phyloP scores from a whole-genome alignment of 306 rosid species.

The Gastrolobium bilobum region DNA sequence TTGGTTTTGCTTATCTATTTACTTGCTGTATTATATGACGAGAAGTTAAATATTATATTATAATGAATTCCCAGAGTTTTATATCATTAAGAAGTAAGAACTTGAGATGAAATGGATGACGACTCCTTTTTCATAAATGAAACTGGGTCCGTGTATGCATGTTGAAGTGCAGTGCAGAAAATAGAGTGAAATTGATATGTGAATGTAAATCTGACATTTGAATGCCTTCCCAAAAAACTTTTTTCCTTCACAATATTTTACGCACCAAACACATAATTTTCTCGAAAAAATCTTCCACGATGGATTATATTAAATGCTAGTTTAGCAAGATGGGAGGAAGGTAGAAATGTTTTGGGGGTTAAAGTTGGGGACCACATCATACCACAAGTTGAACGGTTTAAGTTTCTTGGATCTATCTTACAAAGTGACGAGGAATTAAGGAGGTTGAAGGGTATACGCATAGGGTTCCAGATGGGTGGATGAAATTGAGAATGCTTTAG shows the following conservation, averaged over 20 bases:
- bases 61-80: background rate
- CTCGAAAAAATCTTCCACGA: background rate
- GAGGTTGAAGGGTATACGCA: background rate
- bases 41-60: background rate
- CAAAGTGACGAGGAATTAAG: background rate
- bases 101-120: background rate
- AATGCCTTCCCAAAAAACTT: background rate
- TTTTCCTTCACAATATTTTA: background rate
- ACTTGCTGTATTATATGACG: background rate
- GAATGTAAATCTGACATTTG: conserved; percentile 16
- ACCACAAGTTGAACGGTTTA: background rate
- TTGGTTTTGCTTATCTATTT: conserved; percentile 12
- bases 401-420: background rate
- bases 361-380: conserved; percentile 7
- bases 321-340: background rate
- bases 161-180: no score
- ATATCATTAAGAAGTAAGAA: background rate
- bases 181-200: background rate
- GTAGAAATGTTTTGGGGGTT: conserved; percentile 2
- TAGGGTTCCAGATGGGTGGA: background rate
- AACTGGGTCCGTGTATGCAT: background rate
- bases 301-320: background rate
- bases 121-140: background rate
- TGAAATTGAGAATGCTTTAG: background rate
- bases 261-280: background rate